phyloP scores from a whole-genome alignment of 2,329 filamentous ascomycete genomes.

The Aspergillus pseudoviridinutans region DNA sequence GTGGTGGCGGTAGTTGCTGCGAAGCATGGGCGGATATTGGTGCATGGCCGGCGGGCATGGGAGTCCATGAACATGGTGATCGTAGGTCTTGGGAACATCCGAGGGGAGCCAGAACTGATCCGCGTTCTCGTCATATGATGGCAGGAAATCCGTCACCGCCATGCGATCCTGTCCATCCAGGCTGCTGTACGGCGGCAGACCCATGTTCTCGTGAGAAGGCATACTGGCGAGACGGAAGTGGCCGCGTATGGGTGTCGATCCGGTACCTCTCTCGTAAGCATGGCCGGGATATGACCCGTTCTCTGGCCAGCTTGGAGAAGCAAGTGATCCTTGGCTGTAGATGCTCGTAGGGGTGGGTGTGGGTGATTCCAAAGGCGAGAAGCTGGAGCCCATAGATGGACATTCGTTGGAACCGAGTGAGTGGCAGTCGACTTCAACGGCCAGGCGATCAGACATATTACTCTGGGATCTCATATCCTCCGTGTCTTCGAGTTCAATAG shows the following conservation, averaged over 20 bases:
- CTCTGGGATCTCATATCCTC: slow-evolving; percentile 38
- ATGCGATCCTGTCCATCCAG: slow-evolving; percentile 34
- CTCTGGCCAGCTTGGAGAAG: slow-evolving; percentile 37
- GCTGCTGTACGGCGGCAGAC: slow-evolving; percentile 25
- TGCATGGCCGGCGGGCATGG: slow-evolving; percentile 32
- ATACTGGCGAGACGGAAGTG: slow-evolving; percentile 35
- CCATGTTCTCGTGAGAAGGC: slow-evolving; percentile 29
- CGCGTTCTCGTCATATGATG: slow-evolving; percentile 35
- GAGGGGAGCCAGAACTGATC: slow-evolving; percentile 37
- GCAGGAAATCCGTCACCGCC: slow-evolving; percentile 33
- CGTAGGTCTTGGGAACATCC: slow-evolving; percentile 34
- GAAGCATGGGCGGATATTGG: slow-evolving; percentile 33
- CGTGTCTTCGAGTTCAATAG: slow-evolving; percentile 24
- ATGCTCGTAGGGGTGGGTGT: slow-evolving; percentile 38
- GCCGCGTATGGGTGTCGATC: slow-evolving; percentile 30
- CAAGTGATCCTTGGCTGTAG: slow-evolving; percentile 36
- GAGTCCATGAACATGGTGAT: slow-evolving; percentile 24
- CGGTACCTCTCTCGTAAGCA: slow-evolving; percentile 26
- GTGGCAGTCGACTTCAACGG: slow-evolving; percentile 37
- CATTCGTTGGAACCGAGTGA: slow-evolving; percentile 38
- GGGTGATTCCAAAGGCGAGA: slow-evolving; percentile 38
- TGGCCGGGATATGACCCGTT: slow-evolving; percentile 24
- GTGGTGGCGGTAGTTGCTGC: slow-evolving; percentile 32
- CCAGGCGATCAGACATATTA: slow-evolving; percentile 35
- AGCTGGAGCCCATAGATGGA: slow-evolving; percentile 38